These are phyloP conservation scores for Hyparrhenia diplandra DNA, from an alignment of 176 grass and related monocot genomes.

Conservation along the genomic window DNA sequence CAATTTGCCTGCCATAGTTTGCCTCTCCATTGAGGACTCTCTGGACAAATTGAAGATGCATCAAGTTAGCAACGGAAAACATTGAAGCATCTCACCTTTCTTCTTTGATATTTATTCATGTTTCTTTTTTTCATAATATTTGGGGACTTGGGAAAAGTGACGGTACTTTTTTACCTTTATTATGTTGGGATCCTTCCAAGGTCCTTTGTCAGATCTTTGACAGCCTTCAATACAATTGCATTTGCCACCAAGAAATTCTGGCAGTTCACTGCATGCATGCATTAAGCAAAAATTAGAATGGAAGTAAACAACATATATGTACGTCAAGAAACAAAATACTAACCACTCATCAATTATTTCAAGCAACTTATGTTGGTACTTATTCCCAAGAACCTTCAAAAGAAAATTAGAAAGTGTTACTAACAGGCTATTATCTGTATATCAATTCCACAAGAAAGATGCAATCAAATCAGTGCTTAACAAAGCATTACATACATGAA, in stretches of 20 bases:
- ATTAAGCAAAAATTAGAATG: constrained; percentile 32
- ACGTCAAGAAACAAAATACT: constrained; percentile 9
- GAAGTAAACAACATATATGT: constrained; percentile 22
- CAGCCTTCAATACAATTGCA: constrained; percentile 87
- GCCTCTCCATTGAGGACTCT: constrained; percentile 84
- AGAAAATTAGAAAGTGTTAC: constrained; percentile 34
- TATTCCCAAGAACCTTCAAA: constrained; percentile 86
- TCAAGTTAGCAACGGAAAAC: constrained; percentile 17
- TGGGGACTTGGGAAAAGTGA: not conserved
- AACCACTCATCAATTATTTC: constrained; percentile 94
- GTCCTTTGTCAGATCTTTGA: constrained; percentile 75
- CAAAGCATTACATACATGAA: constrained; percentile 59
- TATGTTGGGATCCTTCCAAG: constrained; percentile 85
- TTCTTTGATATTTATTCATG: not conserved
- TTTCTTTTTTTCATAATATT: not conserved
- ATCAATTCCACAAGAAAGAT: constrained; percentile 15
- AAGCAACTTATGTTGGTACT: constrained; percentile 84
- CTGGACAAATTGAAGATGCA: constrained; percentile 38
- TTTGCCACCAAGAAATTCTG: constrained; percentile 83
- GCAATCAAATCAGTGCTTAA: constrained; percentile 6
- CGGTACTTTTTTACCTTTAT: constrained; percentile 49
- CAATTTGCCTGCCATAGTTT: constrained; percentile 87
- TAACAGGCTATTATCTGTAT: constrained; percentile 4
- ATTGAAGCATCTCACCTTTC: not conserved
- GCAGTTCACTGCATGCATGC: constrained; percentile 66